Percentiles rank a stretch among this genome's conserved stretches.
Evolutionary conservation across 169 alveolate species (phyloP).

Genomic region (Eimeria tenella): DNA sequence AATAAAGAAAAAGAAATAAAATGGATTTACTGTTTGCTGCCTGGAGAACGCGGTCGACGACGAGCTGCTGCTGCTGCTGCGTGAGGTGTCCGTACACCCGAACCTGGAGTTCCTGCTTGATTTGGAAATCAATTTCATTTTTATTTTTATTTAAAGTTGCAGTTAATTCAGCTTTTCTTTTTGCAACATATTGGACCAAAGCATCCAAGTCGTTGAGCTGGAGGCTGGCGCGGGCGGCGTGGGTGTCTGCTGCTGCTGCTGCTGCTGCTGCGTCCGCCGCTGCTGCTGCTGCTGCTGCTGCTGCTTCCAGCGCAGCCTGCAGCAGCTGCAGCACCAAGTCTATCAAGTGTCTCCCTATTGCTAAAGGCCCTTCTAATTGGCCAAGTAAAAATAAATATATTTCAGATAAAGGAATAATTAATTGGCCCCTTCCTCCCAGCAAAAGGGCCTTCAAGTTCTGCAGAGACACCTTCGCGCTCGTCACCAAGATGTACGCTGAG

Average conservation of each 20-base stretch:
- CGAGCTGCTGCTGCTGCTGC: not conserved
- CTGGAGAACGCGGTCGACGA: not conserved
- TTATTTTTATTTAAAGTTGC: not conserved
- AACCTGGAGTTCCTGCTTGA: not conserved
- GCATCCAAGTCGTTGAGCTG: not conserved
- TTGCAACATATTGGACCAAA: not conserved
- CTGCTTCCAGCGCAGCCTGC: not conserved
- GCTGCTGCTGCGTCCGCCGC: not conserved
- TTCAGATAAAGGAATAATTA: not conserved
- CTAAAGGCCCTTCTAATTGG: not conserved
- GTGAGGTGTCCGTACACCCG: not conserved
- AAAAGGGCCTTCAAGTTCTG: not conserved
- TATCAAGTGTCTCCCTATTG: not conserved
- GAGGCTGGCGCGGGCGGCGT: not conserved
- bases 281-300: not conserved
- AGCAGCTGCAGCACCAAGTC: not conserved
- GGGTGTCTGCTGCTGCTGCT: not conserved
- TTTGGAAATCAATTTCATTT: not conserved
- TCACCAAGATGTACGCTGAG: not conserved
- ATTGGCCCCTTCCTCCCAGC: not conserved
- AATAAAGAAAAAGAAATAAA: no score
- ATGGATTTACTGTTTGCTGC: slow-evolving; percentile 11
- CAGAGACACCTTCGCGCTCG: slow-evolving; percentile 4
- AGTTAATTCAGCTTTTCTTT: not conserved
- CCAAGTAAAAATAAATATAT: not conserved